phyloP scores from a whole-genome alignment of 2,329 filamentous ascomycete genomes.

The Penicillium aurantiogriseum region DNA sequence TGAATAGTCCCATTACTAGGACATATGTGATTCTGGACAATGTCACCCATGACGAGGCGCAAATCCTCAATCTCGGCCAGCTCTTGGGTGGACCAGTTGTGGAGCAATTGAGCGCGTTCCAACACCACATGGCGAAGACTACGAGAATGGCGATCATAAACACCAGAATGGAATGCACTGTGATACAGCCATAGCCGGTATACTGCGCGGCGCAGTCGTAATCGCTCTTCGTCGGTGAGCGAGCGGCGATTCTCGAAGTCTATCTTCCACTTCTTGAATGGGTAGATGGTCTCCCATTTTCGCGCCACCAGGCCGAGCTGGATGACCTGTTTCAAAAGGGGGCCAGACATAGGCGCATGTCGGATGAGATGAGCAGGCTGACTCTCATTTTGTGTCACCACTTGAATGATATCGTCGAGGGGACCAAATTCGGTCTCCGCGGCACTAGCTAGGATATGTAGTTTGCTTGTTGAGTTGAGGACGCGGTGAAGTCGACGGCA shows the following conservation, averaged over 20 bases:
- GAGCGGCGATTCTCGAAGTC: constrained; percentile 57
- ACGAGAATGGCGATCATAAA: constrained; percentile 52
- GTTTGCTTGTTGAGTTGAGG: constrained; percentile 53
- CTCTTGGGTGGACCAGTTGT: constrained; percentile 57
- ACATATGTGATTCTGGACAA: constrained; percentile 59
- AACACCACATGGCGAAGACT: constrained; percentile 46
- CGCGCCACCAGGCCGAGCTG: constrained; percentile 55
- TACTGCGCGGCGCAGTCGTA: constrained; percentile 54
- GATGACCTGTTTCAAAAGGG: constrained; percentile 56
- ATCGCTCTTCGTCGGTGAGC: constrained; percentile 51
- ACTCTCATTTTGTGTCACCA: constrained; percentile 60
- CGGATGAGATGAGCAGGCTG: constrained; percentile 58
- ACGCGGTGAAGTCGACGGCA: constrained; percentile 56
- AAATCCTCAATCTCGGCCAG: constrained; percentile 61
- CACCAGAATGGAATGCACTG: constrained; percentile 56
- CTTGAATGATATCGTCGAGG: constrained; percentile 57
- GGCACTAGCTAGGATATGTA: constrained; percentile 54
- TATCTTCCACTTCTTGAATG: constrained; percentile 61
- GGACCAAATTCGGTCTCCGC: constrained; percentile 59
- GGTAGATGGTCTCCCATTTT: constrained; percentile 62
- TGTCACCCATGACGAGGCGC: constrained; percentile 54
- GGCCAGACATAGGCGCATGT: constrained; percentile 53
- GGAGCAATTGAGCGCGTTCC: constrained; percentile 56
- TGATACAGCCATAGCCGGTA: constrained; percentile 63
- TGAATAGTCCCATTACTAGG: constrained; percentile 61